phyloP scores from a whole-genome alignment of 2,329 filamentous ascomycete genomes.

The Madurella fahalii region DNA sequence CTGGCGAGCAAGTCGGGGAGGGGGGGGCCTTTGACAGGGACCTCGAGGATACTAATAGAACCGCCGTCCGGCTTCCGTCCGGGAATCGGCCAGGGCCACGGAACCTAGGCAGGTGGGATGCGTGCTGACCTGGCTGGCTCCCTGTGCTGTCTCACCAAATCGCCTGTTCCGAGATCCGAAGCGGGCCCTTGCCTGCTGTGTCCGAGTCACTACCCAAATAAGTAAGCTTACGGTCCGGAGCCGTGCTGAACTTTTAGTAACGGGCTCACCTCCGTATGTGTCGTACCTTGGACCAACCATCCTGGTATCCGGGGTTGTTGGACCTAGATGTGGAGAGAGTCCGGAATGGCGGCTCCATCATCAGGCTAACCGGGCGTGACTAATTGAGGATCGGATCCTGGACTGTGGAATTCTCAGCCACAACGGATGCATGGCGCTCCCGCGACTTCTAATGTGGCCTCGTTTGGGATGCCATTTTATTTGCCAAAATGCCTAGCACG shows the following conservation, averaged over 20 bases:
- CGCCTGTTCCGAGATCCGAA: slow-evolving; percentile 18
- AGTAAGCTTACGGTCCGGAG: slow-evolving; percentile 16
- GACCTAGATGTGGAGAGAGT: slow-evolving; percentile 23
- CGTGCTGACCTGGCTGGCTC: slow-evolving; percentile 3
- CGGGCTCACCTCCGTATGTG: too few species aligned
- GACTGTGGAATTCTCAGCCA: slow-evolving; percentile 1
- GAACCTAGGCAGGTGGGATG: slow-evolving; percentile 13
- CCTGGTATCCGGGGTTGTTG: slow-evolving; percentile 9
- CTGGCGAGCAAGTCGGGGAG: neutral
- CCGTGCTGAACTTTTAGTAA: slow-evolving; percentile 11
- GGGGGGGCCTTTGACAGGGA: neutral
- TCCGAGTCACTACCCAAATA: slow-evolving; percentile 16
- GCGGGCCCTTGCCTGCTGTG: slow-evolving; percentile 6
- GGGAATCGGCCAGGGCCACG: slow-evolving; percentile 10
- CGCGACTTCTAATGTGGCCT: too few species aligned
- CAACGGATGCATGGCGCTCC: neutral
- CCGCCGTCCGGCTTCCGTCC: neutral
- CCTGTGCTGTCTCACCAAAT: slow-evolving; percentile 13
- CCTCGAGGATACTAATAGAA: slow-evolving; percentile 8
- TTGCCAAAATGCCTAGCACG: neutral
- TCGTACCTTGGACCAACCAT: neutral
- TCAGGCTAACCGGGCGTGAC: slow-evolving; percentile 8
- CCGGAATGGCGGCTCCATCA: slow-evolving; percentile 11
- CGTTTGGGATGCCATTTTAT: too few species aligned
- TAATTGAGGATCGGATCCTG: neutral